Base-by-base conservation (phyloP, 2,329 filamentous ascomycete genomes). In the Ophiocordyceps unilateralis region DNA sequence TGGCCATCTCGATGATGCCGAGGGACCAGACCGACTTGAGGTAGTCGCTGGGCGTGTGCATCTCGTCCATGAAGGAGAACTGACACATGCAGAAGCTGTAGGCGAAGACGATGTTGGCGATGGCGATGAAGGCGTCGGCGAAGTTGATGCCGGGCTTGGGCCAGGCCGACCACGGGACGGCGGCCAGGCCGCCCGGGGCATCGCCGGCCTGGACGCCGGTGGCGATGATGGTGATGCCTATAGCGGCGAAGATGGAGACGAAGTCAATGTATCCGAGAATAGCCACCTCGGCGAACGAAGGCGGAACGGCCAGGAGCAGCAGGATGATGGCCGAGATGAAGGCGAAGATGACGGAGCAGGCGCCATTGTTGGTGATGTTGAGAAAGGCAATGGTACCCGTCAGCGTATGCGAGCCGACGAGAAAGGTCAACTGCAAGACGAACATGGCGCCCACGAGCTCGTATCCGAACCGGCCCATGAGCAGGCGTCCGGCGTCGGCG, bases 331-430 rank as follows among this genome's bases (percentile, higher is more conserved):
- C 66, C 3, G 65, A 67, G 21, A 68, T 58, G 39, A 67, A 58
- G 24, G 61, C 61, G 46, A 68, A 70, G 41, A 65, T 59, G 39
- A 69, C 51, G 19, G 63, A 63, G 57, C 67, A 70, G 15, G 58
- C 53, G 40, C 56, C 72, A 47, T 80, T 69, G 4, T 71, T 57
- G 5, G 76, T 77, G 42, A 84, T 64, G 41, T 69, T 75, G 50
- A 77, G 77, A 58, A 83, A 72, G 49, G 79, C 79, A 51, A 83
- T 78, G 26, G 70, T 71, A 49, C 83, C 83, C 0, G 78, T 82
- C 47, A 84, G 62, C 42, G 81, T 66, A 59, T 86, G 82, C n/a
- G 78, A 81, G 28, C 72, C 77, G 59, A 81, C 77, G 50, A 82
- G 70, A 60, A 85, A 82, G 44, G 80, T 61, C 34, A 84, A 64